Conservation (phyloP, 176 grass and related monocot genomes). For the Musa troglodytarum region DNA sequence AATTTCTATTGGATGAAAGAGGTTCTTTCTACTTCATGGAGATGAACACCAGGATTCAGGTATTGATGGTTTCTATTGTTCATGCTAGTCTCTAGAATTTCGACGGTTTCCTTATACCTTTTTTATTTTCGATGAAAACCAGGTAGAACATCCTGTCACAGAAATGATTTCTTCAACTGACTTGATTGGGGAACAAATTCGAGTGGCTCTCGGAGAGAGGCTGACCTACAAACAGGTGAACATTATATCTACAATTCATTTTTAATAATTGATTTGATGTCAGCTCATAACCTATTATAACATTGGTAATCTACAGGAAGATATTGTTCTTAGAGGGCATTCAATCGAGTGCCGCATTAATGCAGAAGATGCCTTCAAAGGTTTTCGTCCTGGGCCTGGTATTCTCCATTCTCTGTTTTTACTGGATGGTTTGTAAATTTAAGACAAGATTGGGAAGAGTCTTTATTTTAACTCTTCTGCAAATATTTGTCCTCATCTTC, state of each 20-base stretch:
- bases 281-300: neutral
- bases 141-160: constrained; percentile 49
- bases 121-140: constrained; percentile 3
- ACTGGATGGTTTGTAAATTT: neutral
- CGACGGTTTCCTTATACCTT: neutral
- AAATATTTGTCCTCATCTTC: neutral
- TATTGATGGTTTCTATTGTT: constrained; percentile 14
- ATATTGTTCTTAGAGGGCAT: constrained; percentile 50
- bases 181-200: constrained; percentile 46
- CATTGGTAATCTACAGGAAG: constrained; percentile 24
- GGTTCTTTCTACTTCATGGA: constrained; percentile 51
- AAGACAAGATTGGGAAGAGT: neutral
- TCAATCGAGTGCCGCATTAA: constrained; percentile 53
- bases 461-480: neutral
- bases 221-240: constrained; percentile 39
- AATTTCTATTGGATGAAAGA: constrained; percentile 51
- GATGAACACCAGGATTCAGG: constrained; percentile 56
- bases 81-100: neutral
- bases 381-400: constrained; percentile 49
- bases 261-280: constrained; percentile 2
- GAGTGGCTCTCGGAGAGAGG: constrained; percentile 41
- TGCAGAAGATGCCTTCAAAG: constrained; percentile 53
- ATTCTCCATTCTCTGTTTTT: neutral
- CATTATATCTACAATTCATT: neutral
- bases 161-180: constrained; percentile 52